Conservation (phyloP, 129 eudicot genomes). For the Sambucus nigra region DNA sequence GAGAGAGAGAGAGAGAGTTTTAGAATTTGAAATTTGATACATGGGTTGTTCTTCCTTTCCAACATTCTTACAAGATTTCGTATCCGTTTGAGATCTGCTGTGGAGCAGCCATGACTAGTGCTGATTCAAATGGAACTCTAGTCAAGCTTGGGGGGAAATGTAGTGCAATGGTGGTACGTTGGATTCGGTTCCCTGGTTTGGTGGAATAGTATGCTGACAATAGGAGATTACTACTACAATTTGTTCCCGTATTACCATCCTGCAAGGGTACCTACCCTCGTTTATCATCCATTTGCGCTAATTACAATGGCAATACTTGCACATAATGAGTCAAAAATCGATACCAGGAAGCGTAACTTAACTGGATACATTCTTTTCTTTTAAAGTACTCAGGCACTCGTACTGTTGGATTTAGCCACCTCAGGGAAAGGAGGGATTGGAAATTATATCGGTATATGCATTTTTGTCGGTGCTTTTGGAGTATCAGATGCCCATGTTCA, state of each 20-base stretch:
- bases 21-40: too few species aligned
- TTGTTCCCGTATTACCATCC: constrained; percentile 57
- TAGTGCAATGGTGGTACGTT: constrained; percentile 47
- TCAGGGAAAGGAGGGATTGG: too few species aligned
- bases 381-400: constrained; percentile 24
- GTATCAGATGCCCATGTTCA: constrained; percentile 69
- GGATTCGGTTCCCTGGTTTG: constrained; percentile 72
- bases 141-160: constrained; percentile 62
- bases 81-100: too few species aligned
- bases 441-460: constrained; percentile 46
- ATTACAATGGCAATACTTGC: too few species aligned
- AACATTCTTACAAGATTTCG: too few species aligned
- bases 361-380: constrained; percentile 25
- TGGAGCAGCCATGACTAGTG: constrained; percentile 21
- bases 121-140: constrained; percentile 18
- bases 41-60: too few species aligned
- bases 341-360: constrained; percentile 35
- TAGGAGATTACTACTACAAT: constrained; percentile 64
- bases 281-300: too few species aligned
- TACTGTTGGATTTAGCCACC: constrained; percentile 50
- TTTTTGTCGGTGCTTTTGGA: constrained; percentile 57
- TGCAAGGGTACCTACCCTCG: constrained; percentile 35
- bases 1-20: too few species aligned
- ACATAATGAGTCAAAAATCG: too few species aligned
- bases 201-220: constrained; percentile 79